Percentiles rank a stretch among this genome's conserved stretches.
phyloP scores from a whole-genome alignment of 345 rosid species.

The Ailanthus altissimus region DNA sequence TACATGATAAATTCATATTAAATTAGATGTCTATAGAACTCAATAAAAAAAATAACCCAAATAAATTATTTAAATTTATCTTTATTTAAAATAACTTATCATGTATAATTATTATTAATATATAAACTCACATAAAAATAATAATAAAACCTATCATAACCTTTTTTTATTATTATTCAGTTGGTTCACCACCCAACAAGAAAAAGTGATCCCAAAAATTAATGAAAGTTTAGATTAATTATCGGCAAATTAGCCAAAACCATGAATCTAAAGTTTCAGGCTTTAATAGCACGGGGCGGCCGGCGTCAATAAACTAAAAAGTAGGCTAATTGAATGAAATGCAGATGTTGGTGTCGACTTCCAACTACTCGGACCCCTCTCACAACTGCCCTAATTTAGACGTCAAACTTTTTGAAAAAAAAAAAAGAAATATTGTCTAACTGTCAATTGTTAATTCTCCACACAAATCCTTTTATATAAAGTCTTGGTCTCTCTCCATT shows the following conservation, averaged over 20 bases:
- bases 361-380: conserved; percentile 55
- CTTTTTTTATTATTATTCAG: too few relatives aligned
- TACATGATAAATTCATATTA: too few relatives aligned
- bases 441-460: background rate
- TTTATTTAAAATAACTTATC: too few relatives aligned
- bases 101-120: too few relatives aligned
- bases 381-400: conserved; percentile 39
- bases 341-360: conserved; percentile 40
- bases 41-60: too few relatives aligned
- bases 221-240: background rate
- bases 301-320: conserved; percentile 43
- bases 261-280: background rate
- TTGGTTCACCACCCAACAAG: too few relatives aligned
- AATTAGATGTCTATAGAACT: too few relatives aligned
- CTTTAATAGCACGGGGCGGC: conserved; percentile 28
- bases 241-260: background rate
- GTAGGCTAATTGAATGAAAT: conserved; percentile 65
- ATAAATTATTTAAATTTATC: too few relatives aligned
- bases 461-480: background rate
- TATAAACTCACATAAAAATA: too few relatives aligned
- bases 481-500: background rate
- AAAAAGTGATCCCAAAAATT: too few relatives aligned
- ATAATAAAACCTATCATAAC: too few relatives aligned
- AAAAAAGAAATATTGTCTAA: background rate
- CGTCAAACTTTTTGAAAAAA: background rate